Evolutionary conservation across 2,329 filamentous ascomycete species (phyloP), one percentile per base, ranked within the genome.

Genomic region (Pestalotiopsis sp.): DNA sequence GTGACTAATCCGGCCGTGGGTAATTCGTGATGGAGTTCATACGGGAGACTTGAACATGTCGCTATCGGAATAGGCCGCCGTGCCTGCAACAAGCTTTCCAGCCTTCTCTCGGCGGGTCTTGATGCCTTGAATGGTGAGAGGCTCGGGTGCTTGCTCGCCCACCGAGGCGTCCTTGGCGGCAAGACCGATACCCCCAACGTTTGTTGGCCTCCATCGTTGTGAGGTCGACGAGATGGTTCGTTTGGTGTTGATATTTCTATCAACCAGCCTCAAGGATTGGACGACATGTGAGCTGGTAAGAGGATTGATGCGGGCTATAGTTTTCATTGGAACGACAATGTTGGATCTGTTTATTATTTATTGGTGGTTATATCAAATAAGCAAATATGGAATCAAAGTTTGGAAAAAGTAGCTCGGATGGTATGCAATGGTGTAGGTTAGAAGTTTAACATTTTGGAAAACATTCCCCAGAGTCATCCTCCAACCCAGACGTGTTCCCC

Each of bases 21-120:
- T 65, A 69, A 70, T 35, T 71, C 68, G 55, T 68, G 59, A 24
- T 70, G 11, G 9, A 35, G 35, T 67, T 76, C 87, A 74, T 79
- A 92, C 90, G 66, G 88, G 85, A 65, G 89, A 89, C 81, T 96
- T 96, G 81, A 97, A 98, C 83, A 92, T 89, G 74, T 94, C 91
- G 78, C 92, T 93, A 78, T 91, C 90, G 2, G 92, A 91, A 64
- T 87, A 86, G 10, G 94, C 92, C 39, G 94, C 95, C 60, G 93
- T 87, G 48, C 92, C 92, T 20, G 90, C 92, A 70, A 92, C 84
- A 52, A 96, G 83, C 74, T 88, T 89, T 3, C 91, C 91, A n/a
- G 88, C 86, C 74, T 91, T 92, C 69, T 86, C 86, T 62, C 95
- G 88, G 72, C 91, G 85, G 52, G 87, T 88, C 66, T 86, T 79